phyloP scores from a whole-genome alignment of 108 stramenopile species.

The Seminavis robusta region DNA sequence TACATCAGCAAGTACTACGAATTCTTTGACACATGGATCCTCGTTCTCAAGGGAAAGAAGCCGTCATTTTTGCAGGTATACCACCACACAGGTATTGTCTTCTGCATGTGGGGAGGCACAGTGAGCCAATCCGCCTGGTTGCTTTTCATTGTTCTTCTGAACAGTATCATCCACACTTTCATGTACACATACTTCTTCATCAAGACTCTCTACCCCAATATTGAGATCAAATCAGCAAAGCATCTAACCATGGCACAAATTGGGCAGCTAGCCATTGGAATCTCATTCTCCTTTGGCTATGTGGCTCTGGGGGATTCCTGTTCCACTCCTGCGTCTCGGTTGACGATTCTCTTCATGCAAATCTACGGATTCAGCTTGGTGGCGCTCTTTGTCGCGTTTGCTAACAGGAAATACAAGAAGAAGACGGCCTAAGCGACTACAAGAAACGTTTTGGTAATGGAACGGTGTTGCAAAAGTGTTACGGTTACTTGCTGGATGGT shows the following conservation, averaged over 20 bases:
- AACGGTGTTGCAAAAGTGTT: neutral
- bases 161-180: slow-evolving; percentile 46
- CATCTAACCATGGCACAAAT: slow-evolving; percentile 53
- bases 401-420: slow-evolving; percentile 49
- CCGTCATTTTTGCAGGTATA: slow-evolving; percentile 43
- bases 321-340: slow-evolving; percentile 19
- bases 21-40: slow-evolving; percentile 60
- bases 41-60: slow-evolving; percentile 37
- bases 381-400: slow-evolving; percentile 44
- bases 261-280: slow-evolving; percentile 53
- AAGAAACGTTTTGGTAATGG: neutral
- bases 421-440: neutral
- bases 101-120: slow-evolving; percentile 47
- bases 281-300: slow-evolving; percentile 21
- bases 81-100: slow-evolving; percentile 46
- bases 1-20: slow-evolving; percentile 59
- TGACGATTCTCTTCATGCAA: slow-evolving; percentile 32
- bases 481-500: too few species aligned
- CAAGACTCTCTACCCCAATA: slow-evolving; percentile 42
- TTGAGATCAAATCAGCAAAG: slow-evolving; percentile 37
- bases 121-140: slow-evolving; percentile 39
- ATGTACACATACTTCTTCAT: slow-evolving; percentile 59
- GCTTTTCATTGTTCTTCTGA: slow-evolving; percentile 30
- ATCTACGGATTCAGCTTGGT: slow-evolving; percentile 52
- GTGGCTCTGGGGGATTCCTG: slow-evolving; percentile 34